Conservation (phyloP, 441 rosid genomes). For the Cnidoscolus chayamansa region DNA sequence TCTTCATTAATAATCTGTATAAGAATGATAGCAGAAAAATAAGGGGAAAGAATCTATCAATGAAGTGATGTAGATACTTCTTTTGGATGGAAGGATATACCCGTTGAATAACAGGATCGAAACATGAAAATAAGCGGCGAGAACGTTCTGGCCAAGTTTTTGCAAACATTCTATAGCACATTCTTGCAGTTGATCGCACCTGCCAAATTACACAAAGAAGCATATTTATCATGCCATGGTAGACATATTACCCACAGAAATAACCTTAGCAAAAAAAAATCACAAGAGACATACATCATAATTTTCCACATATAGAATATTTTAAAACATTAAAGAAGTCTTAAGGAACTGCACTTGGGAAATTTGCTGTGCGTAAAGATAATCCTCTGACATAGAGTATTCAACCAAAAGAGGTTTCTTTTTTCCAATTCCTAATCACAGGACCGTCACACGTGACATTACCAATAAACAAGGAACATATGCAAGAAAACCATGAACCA, state of each 20-base stretch:
- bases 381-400: neutral
- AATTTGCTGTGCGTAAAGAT: neutral
- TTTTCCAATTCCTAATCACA: neutral
- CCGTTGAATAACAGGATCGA: constrained; percentile 96
- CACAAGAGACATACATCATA: neutral
- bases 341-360: neutral
- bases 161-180: constrained; percentile 96
- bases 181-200: constrained; percentile 97
- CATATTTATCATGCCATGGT: constrained; percentile 12
- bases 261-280: neutral
- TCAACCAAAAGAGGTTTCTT: neutral
- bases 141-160: constrained; percentile 99
- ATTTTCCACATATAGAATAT: neutral
- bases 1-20: constrained; percentile 87
- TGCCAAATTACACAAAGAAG: constrained; percentile 35
- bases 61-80: neutral
- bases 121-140: constrained; percentile 79
- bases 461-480: too few species aligned
- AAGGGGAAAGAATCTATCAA: neutral
- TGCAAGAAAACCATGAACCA: neutral
- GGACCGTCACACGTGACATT: too few species aligned
- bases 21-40: neutral
- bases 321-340: neutral
- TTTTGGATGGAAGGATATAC: constrained; percentile 33
- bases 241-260: neutral